Evolutionary conservation across 768 basidiomycete genomes (phyloP).

Genomic region (Peribolospora baueri): DNA sequence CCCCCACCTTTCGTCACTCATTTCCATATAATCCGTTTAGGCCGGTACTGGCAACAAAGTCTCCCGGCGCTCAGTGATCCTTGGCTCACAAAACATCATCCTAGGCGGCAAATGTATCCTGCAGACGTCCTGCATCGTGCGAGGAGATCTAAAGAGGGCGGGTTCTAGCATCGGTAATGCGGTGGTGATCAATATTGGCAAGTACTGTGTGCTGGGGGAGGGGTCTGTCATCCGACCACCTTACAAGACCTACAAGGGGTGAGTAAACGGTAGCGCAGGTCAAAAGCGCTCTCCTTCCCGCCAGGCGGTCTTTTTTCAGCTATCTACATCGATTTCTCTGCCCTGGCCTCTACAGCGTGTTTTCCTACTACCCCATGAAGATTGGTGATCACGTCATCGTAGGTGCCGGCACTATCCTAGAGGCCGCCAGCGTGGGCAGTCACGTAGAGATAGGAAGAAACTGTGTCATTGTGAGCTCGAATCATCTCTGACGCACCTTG

Average conservation of each 20-base stretch:
- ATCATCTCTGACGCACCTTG: background rate
- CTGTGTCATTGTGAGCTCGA: slow-evolving; percentile 56
- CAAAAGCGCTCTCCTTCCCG: background rate
- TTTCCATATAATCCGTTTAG: background rate
- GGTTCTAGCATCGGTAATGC: slow-evolving; percentile 53
- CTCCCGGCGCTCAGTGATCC: slow-evolving; percentile 67
- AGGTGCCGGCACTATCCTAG: slow-evolving; percentile 63
- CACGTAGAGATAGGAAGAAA: slow-evolving; percentile 87
- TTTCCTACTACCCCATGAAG: slow-evolving; percentile 76
- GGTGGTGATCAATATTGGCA: slow-evolving; percentile 73
- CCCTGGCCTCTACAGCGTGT: slow-evolving; percentile 9
- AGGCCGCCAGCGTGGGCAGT: slow-evolving; percentile 83
- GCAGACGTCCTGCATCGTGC: slow-evolving; percentile 63
- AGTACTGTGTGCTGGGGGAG: slow-evolving; percentile 79
- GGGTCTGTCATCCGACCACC: slow-evolving; percentile 46
- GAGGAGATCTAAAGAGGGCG: slow-evolving; percentile 73
- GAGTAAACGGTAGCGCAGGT: slow-evolving; percentile 25
- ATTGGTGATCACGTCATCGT: slow-evolving; percentile 89
- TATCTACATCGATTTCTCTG: background rate
- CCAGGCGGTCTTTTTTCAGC: background rate
- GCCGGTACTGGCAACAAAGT: slow-evolving; percentile 84
- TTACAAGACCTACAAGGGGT: slow-evolving; percentile 25
- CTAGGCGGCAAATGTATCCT: slow-evolving; percentile 94
- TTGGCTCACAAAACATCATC: slow-evolving; percentile 87
- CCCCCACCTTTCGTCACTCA: too few species aligned